A percentile compares a stretch with the other conserved stretches of the same genome.
phyloP scores from a whole-genome alignment of 2,329 filamentous ascomycete species.

The Curvularia lunata region DNA sequence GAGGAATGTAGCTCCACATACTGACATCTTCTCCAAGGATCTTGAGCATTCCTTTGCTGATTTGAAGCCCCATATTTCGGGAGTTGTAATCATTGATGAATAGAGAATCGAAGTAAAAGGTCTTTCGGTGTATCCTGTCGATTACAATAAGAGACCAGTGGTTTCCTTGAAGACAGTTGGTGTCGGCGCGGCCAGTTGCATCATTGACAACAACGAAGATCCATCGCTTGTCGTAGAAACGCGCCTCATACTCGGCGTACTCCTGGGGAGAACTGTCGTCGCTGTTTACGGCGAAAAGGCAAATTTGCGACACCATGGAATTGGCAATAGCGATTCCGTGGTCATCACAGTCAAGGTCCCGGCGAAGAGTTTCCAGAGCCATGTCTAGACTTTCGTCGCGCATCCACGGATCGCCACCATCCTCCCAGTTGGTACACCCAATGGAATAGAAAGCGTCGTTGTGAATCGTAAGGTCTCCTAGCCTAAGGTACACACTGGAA shows the following conservation, averaged over 20 bases:
- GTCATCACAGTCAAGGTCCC: conserved; percentile 8
- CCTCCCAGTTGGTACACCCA: not conserved
- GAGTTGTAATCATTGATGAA: not conserved
- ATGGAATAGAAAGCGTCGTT: conserved; percentile 25
- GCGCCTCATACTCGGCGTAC: conserved; percentile 16
- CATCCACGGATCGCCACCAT: conserved; percentile 19
- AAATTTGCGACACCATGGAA: conserved; percentile 22
- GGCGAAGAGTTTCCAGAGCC: conserved; percentile 25
- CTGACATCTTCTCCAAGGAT: conserved; percentile 19
- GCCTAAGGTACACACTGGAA: conserved; percentile 18
- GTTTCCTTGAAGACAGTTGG: conserved; percentile 12
- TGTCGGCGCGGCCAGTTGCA: conserved; percentile 14
- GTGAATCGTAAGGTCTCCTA: conserved; percentile 18
- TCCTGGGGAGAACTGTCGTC: conserved; percentile 6
- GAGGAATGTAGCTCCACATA: conserved; percentile 3
- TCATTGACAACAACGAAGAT: conserved; percentile 39
- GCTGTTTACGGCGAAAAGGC: conserved; percentile 10
- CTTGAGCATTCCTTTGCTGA: conserved; percentile 15
- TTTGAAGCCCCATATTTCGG: not conserved
- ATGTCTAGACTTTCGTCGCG: conserved; percentile 28
- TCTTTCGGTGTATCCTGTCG: conserved; percentile 11
- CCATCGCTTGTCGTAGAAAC: conserved; percentile 25
- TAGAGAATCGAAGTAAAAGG: conserved; percentile 31
- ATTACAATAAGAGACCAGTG: conserved; percentile 36
- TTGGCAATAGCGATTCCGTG: conserved; percentile 27